Conservation (phyloP, 2,329 filamentous ascomycete genomes). For the Neonectria faginata region DNA sequence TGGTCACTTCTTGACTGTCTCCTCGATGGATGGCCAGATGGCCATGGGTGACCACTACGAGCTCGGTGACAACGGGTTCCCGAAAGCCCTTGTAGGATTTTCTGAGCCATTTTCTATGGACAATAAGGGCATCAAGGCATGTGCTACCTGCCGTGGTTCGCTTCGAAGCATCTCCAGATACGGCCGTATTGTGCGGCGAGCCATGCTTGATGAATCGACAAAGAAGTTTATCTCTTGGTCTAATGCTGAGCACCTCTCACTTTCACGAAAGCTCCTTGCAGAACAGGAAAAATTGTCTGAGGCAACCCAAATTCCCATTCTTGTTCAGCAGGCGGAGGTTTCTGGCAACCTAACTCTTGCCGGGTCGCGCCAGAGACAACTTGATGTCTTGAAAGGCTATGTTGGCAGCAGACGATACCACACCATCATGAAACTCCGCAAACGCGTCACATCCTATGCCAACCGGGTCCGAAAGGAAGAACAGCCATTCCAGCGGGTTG, state of each 20-base stretch:
- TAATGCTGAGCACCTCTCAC: constrained; percentile 44
- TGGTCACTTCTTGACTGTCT: constrained; percentile 71
- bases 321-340: background rate
- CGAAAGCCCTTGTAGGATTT: constrained; percentile 49
- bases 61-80: constrained; percentile 50
- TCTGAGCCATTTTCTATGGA: constrained; percentile 60
- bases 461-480: constrained; percentile 56
- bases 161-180: constrained; percentile 70
- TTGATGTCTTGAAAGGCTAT: background rate
- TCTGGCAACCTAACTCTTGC: background rate
- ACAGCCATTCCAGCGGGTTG: constrained; percentile 62
- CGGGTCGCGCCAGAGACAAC: background rate
- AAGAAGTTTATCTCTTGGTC: constrained; percentile 73
- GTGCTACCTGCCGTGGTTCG: constrained; percentile 70
- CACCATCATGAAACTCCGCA: background rate
- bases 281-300: background rate
- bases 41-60: constrained; percentile 63
- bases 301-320: background rate
- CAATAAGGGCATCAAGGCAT: constrained; percentile 61
- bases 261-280: background rate
- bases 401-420: background rate
- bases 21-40: constrained; percentile 54
- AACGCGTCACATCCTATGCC: constrained; percentile 11
- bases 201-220: constrained; percentile 70
- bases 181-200: constrained; percentile 69